Conservation (phyloP, 148 eudicot genomes). For the Camellia granthamiana region DNA sequence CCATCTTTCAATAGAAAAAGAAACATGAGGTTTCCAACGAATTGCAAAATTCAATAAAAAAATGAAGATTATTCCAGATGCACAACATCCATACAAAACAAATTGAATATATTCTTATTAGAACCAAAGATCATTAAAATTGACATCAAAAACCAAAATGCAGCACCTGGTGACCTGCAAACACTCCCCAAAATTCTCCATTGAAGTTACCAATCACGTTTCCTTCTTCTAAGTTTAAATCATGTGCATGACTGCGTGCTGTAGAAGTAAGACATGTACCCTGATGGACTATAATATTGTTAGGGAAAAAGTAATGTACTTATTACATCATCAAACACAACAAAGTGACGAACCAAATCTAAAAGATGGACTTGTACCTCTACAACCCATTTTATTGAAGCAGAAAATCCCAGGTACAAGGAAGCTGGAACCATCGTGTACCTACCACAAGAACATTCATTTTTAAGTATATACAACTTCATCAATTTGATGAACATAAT, state of each 20-base stretch:
- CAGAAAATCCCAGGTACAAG: slow-evolving; percentile 82
- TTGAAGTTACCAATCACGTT: slow-evolving; percentile 87
- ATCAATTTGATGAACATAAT: not conserved
- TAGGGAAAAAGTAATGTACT: not conserved
- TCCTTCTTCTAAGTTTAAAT: slow-evolving; percentile 70
- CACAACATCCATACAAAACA: not conserved
- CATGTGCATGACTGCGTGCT: slow-evolving; percentile 77
- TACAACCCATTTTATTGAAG: slow-evolving; percentile 96
- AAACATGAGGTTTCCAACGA: slow-evolving; percentile 79
- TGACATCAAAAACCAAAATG: slow-evolving; percentile 1
- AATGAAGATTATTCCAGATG: not conserved
- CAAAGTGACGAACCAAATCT: not conserved
- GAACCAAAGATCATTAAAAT: not conserved
- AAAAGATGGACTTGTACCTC: slow-evolving; percentile 48
- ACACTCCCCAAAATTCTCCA: slow-evolving; percentile 88
- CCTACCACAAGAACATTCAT: slow-evolving; percentile 42
- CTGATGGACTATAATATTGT: slow-evolving; percentile 38
- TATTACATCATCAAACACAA: not conserved
- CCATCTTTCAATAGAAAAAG: slow-evolving; percentile 67
- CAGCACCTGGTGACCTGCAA: slow-evolving; percentile 81
- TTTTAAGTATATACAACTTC: not conserved
- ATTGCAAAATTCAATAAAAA: slow-evolving; percentile 43
- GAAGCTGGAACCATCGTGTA: slow-evolving; percentile 97
- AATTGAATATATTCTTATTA: not conserved
- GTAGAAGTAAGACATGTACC: slow-evolving; percentile 94